Evolutionary conservation across 352 stramenopile genomes (phyloP).

Genomic region (Globisporangium iwayamae): DNA sequence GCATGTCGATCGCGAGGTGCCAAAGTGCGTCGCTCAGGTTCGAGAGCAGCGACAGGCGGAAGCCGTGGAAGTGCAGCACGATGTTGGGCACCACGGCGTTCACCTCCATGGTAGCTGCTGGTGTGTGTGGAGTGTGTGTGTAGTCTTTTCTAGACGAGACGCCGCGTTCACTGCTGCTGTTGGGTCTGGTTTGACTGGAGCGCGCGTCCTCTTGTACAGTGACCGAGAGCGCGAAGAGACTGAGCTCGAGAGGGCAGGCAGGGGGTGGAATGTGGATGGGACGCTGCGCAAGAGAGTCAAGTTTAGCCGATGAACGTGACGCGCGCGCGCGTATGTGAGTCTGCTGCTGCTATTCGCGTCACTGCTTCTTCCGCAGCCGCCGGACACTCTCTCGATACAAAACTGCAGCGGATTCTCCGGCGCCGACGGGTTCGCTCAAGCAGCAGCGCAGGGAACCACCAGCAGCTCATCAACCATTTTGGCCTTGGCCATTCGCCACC

Average conservation of each 20-base stretch:
- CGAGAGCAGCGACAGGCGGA: constrained; percentile 29
- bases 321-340: neutral
- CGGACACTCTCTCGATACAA: constrained; percentile 5
- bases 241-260: neutral
- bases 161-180: neutral
- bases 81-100: constrained; percentile 37
- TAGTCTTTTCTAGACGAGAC: constrained; percentile 18
- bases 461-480: neutral
- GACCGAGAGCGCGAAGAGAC: neutral
- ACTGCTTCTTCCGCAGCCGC: constrained; percentile 9
- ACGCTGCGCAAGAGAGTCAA: constrained; percentile 9
- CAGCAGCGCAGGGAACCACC: neutral
- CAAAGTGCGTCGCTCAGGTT: constrained; percentile 22
- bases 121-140: no score
- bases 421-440: neutral
- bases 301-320: constrained; percentile 5
- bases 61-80: constrained; percentile 62
- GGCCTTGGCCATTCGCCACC: neutral
- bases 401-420: neutral
- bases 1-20: constrained; percentile 22
- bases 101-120: constrained; percentile 16
- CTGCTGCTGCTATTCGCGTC: neutral
- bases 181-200: neutral
- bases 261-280: neutral
- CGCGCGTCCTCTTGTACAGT: neutral